These are phyloP conservation scores for Plasmodium vinckei DNA, from an alignment of 169 alveolate species.

Conservation along the genomic window DNA sequence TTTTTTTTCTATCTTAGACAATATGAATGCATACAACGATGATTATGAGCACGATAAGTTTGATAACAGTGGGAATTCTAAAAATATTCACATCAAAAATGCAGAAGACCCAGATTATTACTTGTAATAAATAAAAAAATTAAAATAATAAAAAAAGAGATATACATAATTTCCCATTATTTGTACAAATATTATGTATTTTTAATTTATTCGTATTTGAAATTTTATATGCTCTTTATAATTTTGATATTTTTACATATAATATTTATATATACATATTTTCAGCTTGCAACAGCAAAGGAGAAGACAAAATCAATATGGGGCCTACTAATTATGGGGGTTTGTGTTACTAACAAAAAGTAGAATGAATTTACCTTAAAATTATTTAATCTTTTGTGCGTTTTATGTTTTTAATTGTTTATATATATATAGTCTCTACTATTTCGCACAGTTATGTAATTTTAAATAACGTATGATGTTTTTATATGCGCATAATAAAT, in stretches of 20 bases:
- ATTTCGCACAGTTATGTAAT: too few species aligned
- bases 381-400: background rate
- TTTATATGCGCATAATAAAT: too few species aligned
- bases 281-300: constrained; percentile 42
- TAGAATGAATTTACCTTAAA: background rate
- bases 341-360: background rate
- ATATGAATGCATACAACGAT: constrained; percentile 31
- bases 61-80: constrained; percentile 41
- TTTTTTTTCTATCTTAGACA: constrained; percentile 27
- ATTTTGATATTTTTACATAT: too few species aligned
- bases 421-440: too few species aligned
- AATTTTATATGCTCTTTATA: too few species aligned
- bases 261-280: constrained; percentile 11
- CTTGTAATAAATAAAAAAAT: constrained; percentile 56
- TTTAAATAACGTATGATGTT: too few species aligned
- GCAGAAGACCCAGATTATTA: constrained; percentile 73
- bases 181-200: background rate
- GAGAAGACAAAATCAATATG: constrained; percentile 52
- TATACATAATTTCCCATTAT: background rate
- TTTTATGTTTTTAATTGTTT: too few species aligned
- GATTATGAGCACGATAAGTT: constrained; percentile 52
- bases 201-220: too few species aligned
- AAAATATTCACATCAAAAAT: constrained; percentile 39
- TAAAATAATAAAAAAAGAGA: constrained; percentile 8
- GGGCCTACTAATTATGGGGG: constrained; percentile 26